Conservation (phyloP, 2,329 filamentous ascomycete species). For the Massarina eburnea region DNA sequence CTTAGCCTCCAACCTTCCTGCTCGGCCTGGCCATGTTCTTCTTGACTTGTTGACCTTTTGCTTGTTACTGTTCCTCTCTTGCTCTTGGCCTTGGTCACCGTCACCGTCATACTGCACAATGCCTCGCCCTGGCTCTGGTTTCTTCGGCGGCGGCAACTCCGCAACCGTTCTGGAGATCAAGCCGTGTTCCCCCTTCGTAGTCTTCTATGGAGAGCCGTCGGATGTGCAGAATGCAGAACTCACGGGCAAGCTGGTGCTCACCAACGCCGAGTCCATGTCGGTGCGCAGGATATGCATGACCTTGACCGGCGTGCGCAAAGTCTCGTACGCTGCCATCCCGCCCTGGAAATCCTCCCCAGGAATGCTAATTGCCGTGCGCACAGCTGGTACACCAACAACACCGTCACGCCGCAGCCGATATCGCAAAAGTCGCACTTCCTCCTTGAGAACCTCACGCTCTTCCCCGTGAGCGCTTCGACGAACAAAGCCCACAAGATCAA, state of each 20-base stretch:
- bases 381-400: slow-evolving; percentile 42
- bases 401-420: slow-evolving; percentile 46
- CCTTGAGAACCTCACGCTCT: slow-evolving; percentile 48
- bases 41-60: slow-evolving; percentile 6
- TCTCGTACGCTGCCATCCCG: slow-evolving; percentile 40
- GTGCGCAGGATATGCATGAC: slow-evolving; percentile 51
- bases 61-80: neutral
- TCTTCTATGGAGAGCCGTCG: slow-evolving; percentile 52
- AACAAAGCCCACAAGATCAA: slow-evolving; percentile 52
- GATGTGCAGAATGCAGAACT: slow-evolving; percentile 50
- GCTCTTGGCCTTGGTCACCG: slow-evolving; percentile 8
- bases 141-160: slow-evolving; percentile 30
- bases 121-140: slow-evolving; percentile 36
- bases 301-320: slow-evolving; percentile 51
- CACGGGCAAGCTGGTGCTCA: slow-evolving; percentile 50
- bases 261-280: slow-evolving; percentile 50
- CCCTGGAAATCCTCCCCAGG: neutral
- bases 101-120: slow-evolving; percentile 36
- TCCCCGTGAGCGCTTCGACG: slow-evolving; percentile 44
- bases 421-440: slow-evolving; percentile 51
- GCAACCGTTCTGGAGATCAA: slow-evolving; percentile 47
- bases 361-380: slow-evolving; percentile 16
- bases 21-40: slow-evolving; percentile 7
- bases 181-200: slow-evolving; percentile 51
- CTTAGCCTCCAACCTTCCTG: too few species aligned